These are phyloP conservation scores for Prunus dulcis DNA, from an alignment of 306 rosid species.

Conservation along the genomic window DNA sequence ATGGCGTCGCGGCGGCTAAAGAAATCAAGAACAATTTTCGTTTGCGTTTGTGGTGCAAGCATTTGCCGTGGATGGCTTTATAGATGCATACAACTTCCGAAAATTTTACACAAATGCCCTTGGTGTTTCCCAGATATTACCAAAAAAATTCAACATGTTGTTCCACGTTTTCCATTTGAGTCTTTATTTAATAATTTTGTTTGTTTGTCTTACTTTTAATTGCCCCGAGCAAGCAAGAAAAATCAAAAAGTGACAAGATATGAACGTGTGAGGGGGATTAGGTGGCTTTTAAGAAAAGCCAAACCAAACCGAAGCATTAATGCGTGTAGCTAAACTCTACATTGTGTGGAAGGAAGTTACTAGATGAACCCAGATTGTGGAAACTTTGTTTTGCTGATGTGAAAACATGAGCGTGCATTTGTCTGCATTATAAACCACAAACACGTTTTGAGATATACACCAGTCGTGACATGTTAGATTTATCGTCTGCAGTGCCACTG, in stretches of 20 bases:
- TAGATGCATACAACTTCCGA: neutral
- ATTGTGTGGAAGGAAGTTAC: neutral
- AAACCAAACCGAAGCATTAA: neutral
- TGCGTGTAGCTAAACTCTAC: neutral
- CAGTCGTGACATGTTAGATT: neutral
- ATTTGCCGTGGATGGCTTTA: neutral
- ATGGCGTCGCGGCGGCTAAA: slow-evolving; percentile 19
- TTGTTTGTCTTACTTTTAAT: slow-evolving; percentile 13
- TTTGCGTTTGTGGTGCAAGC: neutral
- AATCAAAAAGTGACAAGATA: neutral
- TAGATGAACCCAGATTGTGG: neutral
- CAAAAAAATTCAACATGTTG: slow-evolving; percentile 22
- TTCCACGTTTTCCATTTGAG: slow-evolving; percentile 43
- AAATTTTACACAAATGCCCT: slow-evolving; percentile 34
- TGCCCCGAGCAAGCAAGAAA: neutral
- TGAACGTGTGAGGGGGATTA: slow-evolving; percentile 8
- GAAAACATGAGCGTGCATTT: neutral
- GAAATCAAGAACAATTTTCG: neutral
- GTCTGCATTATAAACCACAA: slow-evolving; percentile 1
- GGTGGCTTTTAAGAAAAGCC: slow-evolving; percentile 34
- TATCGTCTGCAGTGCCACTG: neutral
- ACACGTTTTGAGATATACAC: neutral
- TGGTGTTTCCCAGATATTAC: slow-evolving; percentile 16
- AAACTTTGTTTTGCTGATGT: neutral
- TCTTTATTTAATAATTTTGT: neutral